phyloP scores from a whole-genome alignment of 331 rosid species.

The Rosa hybrid region DNA sequence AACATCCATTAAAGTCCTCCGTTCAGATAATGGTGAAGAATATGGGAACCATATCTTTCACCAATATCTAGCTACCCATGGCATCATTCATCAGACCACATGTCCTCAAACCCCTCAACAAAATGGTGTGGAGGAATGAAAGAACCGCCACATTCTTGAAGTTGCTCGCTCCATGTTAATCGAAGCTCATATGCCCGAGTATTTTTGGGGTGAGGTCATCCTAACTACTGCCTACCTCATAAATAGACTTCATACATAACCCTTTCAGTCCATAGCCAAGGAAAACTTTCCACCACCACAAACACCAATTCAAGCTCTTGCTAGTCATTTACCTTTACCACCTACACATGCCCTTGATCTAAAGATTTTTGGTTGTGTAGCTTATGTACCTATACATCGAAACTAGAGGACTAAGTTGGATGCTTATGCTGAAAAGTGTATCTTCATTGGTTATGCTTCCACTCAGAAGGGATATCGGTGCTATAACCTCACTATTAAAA shows the following conservation, averaged over 20 bases:
- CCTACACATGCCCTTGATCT: background rate
- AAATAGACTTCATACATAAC: background rate
- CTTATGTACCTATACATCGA: background rate
- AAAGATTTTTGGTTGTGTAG: background rate
- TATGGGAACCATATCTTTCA: background rate
- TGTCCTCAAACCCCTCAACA: background rate
- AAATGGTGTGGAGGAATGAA: background rate
- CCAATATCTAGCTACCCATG: background rate
- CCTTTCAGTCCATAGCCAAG: no score
- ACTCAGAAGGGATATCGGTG: no score
- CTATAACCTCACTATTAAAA: no score
- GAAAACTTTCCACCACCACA: no score
- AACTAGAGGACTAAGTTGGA: background rate
- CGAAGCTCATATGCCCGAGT: background rate
- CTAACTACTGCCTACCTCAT: background rate
- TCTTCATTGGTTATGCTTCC: background rate
- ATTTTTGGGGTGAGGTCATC: background rate
- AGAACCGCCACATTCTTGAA: background rate
- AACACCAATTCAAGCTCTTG: background rate
- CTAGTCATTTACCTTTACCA: background rate
- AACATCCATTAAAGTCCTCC: background rate
- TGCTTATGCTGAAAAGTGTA: background rate
- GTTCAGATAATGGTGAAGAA: background rate
- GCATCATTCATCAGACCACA: background rate
- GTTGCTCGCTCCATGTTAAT: background rate